Evolutionary conservation across 1,139 yeast genomes (phyloP).

Genomic region (Pichia sp.): DNA sequence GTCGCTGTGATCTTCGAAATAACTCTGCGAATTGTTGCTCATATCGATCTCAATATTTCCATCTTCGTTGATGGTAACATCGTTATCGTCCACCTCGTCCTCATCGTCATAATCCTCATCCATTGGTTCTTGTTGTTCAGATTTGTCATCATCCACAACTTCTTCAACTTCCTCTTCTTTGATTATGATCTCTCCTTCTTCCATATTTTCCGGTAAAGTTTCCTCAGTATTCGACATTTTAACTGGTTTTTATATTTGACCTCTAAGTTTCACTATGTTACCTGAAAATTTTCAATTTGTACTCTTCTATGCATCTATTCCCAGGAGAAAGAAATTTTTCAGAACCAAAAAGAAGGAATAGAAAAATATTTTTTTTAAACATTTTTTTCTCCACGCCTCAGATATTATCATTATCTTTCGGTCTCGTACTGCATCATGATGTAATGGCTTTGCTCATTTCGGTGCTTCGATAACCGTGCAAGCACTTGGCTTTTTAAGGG

Average conservation of each 20-base stretch:
- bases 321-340: constrained; percentile 3
- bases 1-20: constrained; percentile 84
- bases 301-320: no score
- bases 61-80: constrained; percentile 35
- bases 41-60: constrained; percentile 58
- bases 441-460: no score
- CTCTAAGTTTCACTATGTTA: no score
- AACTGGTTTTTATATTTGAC: background rate
- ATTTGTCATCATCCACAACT: constrained; percentile 42
- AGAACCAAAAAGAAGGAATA: background rate
- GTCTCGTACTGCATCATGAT: background rate
- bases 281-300: no score
- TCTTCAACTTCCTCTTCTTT: constrained; percentile 57
- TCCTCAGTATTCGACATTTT: constrained; percentile 8
- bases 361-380: background rate
- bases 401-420: background rate
- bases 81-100: constrained; percentile 33
- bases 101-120: constrained; percentile 38
- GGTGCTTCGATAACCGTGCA: no score
- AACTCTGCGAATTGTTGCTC: constrained; percentile 83
- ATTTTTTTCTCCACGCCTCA: background rate
- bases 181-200: constrained; percentile 51
- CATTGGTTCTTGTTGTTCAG: constrained; percentile 29
- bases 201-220: constrained; percentile 16
- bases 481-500: no score